phyloP scores from a whole-genome alignment of 176 grass and related monocot species.

The Luzula sylvatica region DNA sequence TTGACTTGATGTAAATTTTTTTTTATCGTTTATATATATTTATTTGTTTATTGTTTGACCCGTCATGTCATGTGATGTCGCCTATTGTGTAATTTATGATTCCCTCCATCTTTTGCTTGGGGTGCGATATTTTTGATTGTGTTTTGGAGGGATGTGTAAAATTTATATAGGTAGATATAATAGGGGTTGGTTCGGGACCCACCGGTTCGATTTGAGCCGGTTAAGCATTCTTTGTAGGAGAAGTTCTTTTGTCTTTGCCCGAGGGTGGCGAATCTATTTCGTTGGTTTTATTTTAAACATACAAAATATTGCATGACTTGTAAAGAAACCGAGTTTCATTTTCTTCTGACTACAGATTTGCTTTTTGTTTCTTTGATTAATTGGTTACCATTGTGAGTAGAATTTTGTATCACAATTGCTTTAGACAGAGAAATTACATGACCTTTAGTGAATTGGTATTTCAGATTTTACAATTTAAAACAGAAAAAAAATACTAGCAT shows the following conservation, averaged over 20 bases:
- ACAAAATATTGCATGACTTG: constrained; percentile 13
- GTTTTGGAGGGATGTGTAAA: constrained; percentile 31
- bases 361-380: too few species aligned
- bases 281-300: constrained; percentile 1
- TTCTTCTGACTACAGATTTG: too few species aligned
- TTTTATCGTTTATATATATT: constrained; percentile 24
- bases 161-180: constrained; percentile 45
- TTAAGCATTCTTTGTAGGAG: constrained; percentile 71
- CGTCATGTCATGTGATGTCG: neutral
- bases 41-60: neutral
- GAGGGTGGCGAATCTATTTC: too few species aligned
- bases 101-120: constrained; percentile 11
- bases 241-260: constrained; percentile 23
- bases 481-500: too few species aligned
- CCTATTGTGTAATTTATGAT: constrained; percentile 18
- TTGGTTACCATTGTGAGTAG: too few species aligned
- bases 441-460: too few species aligned
- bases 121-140: constrained; percentile 21
- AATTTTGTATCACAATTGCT: too few species aligned
- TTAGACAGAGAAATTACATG: too few species aligned
- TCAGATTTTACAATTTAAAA: too few species aligned
- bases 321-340: too few species aligned
- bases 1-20: constrained; percentile 30
- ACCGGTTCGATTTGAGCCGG: constrained; percentile 30
- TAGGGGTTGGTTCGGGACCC: constrained; percentile 43